These are phyloP conservation scores for Chaetomium strumarium DNA, from an alignment of 2,329 filamentous ascomycete species.

Conservation along the genomic window DNA sequence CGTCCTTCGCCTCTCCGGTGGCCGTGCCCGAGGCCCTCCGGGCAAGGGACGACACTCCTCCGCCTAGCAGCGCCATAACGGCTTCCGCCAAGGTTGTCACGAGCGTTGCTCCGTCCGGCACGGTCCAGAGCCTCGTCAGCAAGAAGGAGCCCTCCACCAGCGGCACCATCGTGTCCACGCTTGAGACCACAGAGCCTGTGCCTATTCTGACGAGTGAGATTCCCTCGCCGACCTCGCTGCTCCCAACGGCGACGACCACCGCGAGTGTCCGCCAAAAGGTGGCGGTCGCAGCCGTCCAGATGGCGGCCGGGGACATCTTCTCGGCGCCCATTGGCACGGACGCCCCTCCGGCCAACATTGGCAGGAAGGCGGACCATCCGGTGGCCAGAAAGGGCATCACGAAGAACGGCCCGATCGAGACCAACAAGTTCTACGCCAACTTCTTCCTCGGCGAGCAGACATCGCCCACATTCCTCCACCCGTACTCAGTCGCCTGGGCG, in stretches of 20 bases:
- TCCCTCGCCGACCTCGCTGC: slow-evolving; percentile 33
- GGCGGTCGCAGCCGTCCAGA: slow-evolving; percentile 23
- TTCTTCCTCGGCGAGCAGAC: slow-evolving; percentile 71
- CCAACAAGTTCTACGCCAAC: slow-evolving; percentile 79
- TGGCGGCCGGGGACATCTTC: slow-evolving; percentile 46
- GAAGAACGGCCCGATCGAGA: slow-evolving; percentile 50
- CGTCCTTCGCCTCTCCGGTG: not conserved
- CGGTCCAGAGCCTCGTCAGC: slow-evolving; percentile 32
- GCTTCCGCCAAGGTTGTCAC: slow-evolving; percentile 29
- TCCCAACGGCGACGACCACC: slow-evolving; percentile 21
- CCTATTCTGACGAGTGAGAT: slow-evolving; percentile 30
- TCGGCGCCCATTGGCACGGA: slow-evolving; percentile 47
- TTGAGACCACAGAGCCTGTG: slow-evolving; percentile 25
- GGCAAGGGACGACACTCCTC: not conserved
- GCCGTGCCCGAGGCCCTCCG: not conserved
- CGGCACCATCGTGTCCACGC: slow-evolving; percentile 30
- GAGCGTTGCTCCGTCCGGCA: slow-evolving; percentile 27
- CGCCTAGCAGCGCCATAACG: slow-evolving; percentile 4
- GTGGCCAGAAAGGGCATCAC: slow-evolving; percentile 48
- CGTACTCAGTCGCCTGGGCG: slow-evolving; percentile 64
- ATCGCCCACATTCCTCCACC: slow-evolving; percentile 66
- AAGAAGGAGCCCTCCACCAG: slow-evolving; percentile 27
- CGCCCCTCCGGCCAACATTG: slow-evolving; percentile 45
- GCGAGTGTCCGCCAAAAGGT: not conserved
- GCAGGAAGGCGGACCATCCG: slow-evolving; percentile 50